Evolutionary conservation across 2,329 filamentous ascomycete species (phyloP), one percentile per base, ranked within the genome.

Genomic region (Diaporthe eres): DNA sequence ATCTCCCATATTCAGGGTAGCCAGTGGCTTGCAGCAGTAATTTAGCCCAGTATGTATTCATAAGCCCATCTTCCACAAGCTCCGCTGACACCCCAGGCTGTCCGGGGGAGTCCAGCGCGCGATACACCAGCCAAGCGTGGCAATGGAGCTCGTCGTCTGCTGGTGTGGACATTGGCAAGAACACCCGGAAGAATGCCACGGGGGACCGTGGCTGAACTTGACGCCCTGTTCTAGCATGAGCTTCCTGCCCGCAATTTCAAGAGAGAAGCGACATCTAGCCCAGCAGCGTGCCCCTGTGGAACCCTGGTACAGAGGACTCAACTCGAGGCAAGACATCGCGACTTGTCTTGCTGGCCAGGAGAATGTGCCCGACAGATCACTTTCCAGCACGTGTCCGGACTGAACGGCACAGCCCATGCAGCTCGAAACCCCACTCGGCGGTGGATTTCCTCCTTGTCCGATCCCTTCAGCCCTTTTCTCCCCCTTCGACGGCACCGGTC

Each of bases 381-480:
- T 55, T 70, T 39, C n/a, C 34, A 70, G 49, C 65, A 70, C 65
- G 65, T 55, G 65, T 70, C 65, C 49, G 49, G 65, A 17, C 51
- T 70, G n/a, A 53, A 70, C 65, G 49, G 65, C 65, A 70, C 49
- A 70, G 4, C n/a, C 7, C 15, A 42, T 37, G 49, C 65, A 70
- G 49, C 49, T 25, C 47, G 31, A 31, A 42, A n/a, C 34, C 31
- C 65, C 65, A 53, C 19, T 25, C 19, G 9, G 49, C 47, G 42
- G 34, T 28, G 65, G 65, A 7, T 42, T 55, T 28, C 44, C 49
- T 49, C 47, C 19, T 22, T 31, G 28, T 28, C 65, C 47, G 31
- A 53, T 19, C 19, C n/a, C 31, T 68, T 67, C 61, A 49, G 42
- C 61, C 61, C 42, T 67, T 34, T 42, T 22, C 22, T 10, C 28